Base-by-base conservation (phyloP, 192 early-diverging fungal species). In the Podila clonocystis region DNA sequence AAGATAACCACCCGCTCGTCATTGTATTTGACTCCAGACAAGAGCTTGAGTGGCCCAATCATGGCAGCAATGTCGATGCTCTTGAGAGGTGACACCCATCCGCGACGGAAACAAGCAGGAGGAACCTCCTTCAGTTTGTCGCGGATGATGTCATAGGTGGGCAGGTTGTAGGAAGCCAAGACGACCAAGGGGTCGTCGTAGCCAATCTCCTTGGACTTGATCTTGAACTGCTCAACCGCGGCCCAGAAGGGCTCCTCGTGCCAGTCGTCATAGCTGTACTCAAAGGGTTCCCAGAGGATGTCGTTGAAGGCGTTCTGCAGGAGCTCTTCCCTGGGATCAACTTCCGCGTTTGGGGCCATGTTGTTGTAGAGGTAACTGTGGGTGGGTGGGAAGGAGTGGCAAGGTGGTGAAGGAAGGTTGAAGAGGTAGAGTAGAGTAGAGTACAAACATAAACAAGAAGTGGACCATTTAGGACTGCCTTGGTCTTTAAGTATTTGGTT, bases 1-100 rank as follows among this genome's bases (percentile, higher is more conserved):
- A 80, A 63, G 20, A 69, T 71, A 20, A 80, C 77, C 58, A 80
- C 62, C 5, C 66, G 61, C 26, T 80, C 77, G 20, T 71, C 77
- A 17, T 1, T 24, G 28, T 64, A 80, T 6, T 61, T 31, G 26
- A 36, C 66, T 5, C 77, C 77, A n/a, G 30, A 65, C 9, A 80
- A 0, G 34, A 69, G 77, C 29, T 69, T 26, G 34, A 73, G 49
- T 2, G 65, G 77, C 4, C 28, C 48, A 24, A 80, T 50, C 12
- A 33, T 24, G 9, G 65, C 66, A 0, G 22, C 28, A 50, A 61
- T 28, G 19, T 80, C 70, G 3, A 80, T 7, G 31, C 68, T 52
- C 20, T 49, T 38, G 9, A 69, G 22, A 19, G 66, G 63, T n/a
- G 65, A 64, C 9, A 50, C 58, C 77, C 77, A 80, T 9, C 71